phyloP scores from a whole-genome alignment of 1,139 yeast genomes.

The Pichia sp. region DNA sequence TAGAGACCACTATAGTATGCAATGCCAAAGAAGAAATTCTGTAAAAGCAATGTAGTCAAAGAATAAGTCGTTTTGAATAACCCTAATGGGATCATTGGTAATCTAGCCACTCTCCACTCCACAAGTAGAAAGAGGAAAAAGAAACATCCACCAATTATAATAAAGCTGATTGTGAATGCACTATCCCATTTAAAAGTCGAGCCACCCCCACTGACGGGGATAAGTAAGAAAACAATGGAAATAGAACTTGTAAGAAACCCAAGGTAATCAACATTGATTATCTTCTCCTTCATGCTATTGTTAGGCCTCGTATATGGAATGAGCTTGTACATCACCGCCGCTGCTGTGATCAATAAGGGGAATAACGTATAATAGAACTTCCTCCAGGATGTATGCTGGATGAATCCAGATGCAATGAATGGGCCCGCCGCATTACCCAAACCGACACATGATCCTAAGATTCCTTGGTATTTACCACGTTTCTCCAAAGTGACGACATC shows the following conservation, averaged over 20 bases:
- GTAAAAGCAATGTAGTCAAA: conserved; percentile 35
- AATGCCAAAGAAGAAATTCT: conserved; percentile 44
- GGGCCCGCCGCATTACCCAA: conserved; percentile 54
- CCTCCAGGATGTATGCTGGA: conserved; percentile 39
- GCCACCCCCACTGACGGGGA: conserved; percentile 52
- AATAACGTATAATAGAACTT: conserved; percentile 39
- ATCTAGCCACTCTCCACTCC: conserved; percentile 42
- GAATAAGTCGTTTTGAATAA: conserved; percentile 34
- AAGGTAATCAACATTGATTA: conserved; percentile 40
- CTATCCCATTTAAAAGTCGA: conserved; percentile 45
- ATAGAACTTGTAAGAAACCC: conserved; percentile 42
- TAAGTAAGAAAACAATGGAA: conserved; percentile 37
- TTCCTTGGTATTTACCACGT: conserved; percentile 43
- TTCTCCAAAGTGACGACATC: conserved; percentile 43
- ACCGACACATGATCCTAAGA: conserved; percentile 40
- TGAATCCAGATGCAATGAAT: conserved; percentile 45
- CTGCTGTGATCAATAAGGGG: conserved; percentile 28
- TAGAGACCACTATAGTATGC: conserved; percentile 39
- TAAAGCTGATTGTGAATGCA: conserved; percentile 39
- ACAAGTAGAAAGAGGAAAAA: conserved; percentile 36
- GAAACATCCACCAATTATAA: conserved; percentile 38
- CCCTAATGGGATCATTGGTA: conserved; percentile 52
- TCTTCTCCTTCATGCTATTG: conserved; percentile 3
- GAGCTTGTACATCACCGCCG: conserved; percentile 2
- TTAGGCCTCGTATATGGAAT: conserved; percentile 11